Base-by-base conservation (phyloP, 192 early-diverging fungal species). In the Gigaspora rosea region DNA sequence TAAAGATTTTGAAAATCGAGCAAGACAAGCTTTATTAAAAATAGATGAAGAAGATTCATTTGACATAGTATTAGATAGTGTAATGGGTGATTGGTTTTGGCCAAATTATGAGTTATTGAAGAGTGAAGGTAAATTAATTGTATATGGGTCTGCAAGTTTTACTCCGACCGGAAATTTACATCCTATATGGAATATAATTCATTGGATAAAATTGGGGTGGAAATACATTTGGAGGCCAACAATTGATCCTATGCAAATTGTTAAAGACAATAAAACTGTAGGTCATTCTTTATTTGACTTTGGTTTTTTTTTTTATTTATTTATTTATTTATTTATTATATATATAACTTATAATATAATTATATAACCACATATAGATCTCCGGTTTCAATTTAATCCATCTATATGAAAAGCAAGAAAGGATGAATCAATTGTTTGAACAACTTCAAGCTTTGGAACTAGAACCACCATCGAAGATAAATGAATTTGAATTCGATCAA, bases 311-410 rank as follows among this genome's bases (percentile, higher is more conserved):
- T 27, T 27, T 27, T 27, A 27, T 27, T 27, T 27, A 27, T 27
- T 27, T 27, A 27, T 27, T 27, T 27, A 27, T 27, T 27, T 27
- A 27, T 27, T 27, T 27, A 27, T 27, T 27, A n/a, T n/a, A 27
- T 27, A 27, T 27, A 65, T 15, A 65, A 16, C 3, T 7, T 15
- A 64, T 16, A 16, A 20, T 22, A 35, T 35, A 46, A 9, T 64
- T 64, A 15, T 35, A 16, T 50, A 48, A 11, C 41, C n/a, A 32
- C 10, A 51, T 5, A 4, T 75, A 77, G 75, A 15, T 77, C 35
- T 32, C 70, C n/a, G 75, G 75, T 32, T 77, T 77, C 27, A 77
- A 77, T 66, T 68, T 77, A 57, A 77, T 77, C 41, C 75, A 77
- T 51, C 16, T 77, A n/a, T 77, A 69, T 57, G 64, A 77, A 10